Conservation (phyloP, 2,329 filamentous ascomycete genomes). For the Sclerotinia sclerotiorum region DNA sequence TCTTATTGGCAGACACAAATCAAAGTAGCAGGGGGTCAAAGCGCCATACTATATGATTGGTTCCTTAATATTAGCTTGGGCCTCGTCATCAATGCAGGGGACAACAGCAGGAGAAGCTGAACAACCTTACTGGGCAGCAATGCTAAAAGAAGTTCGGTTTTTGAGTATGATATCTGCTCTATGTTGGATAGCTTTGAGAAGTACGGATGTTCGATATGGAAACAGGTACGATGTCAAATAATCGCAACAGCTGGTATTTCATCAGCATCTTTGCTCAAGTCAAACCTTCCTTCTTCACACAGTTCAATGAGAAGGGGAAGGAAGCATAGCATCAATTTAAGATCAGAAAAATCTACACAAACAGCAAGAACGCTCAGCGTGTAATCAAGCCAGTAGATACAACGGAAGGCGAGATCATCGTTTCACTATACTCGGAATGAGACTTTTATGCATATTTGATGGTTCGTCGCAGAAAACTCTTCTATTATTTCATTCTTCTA, state of each 20-base stretch:
- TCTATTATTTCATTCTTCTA: background rate
- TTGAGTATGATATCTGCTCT: background rate
- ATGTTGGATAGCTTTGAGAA: background rate
- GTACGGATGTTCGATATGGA: background rate
- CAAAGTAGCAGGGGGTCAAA: constrained; percentile 7
- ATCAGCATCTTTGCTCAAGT: background rate
- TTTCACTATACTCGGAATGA: background rate
- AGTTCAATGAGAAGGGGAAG: background rate
- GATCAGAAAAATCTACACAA: background rate
- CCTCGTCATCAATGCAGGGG: constrained; percentile 9
- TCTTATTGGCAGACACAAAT: background rate
- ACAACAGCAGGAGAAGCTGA: background rate
- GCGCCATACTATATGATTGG: constrained; percentile 4
- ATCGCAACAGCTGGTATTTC: background rate
- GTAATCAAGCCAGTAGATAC: background rate
- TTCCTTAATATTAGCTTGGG: background rate
- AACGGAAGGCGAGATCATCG: background rate
- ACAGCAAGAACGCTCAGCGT: background rate
- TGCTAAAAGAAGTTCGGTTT: background rate
- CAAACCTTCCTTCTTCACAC: background rate
- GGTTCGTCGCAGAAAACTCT: background rate
- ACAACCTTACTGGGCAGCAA: constrained; percentile 1
- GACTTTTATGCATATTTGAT: background rate
- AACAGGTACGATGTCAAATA: background rate
- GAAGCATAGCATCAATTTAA: background rate